Conservation (phyloP, 1,139 yeast genomes). For the Suhomyces yuchorum region DNA sequence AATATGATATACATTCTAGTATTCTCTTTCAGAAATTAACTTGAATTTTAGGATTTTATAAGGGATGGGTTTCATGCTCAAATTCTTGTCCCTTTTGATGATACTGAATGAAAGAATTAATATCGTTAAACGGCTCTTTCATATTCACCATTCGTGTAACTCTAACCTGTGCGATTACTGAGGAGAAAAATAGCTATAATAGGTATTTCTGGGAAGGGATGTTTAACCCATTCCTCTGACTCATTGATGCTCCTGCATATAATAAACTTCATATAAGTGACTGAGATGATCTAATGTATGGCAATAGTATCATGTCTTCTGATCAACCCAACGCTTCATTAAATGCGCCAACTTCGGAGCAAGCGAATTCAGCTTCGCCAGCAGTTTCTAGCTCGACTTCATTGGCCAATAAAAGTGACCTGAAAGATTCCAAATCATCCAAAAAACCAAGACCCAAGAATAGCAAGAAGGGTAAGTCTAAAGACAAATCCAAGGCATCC, state of each 20-base stretch:
- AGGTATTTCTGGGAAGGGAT: too few species aligned
- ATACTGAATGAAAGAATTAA: too few species aligned
- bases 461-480: constrained; percentile 4
- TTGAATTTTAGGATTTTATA: too few species aligned
- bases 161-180: too few species aligned
- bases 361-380: background rate
- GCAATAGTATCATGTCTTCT: background rate
- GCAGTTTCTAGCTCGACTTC: background rate
- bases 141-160: too few species aligned
- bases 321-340: background rate
- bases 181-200: too few species aligned
- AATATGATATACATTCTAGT: too few species aligned
- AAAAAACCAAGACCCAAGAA: constrained; percentile 1
- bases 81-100: too few species aligned
- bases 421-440: background rate
- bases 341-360: background rate
- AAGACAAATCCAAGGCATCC: constrained; percentile 6
- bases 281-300: background rate
- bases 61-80: too few species aligned
- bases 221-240: too few species aligned
- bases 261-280: background rate
- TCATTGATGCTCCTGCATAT: background rate
- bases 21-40: too few species aligned
- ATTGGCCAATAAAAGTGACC: background rate
- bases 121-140: too few species aligned